Base-by-base conservation (phyloP, 768 basidiomycete species). In the Tulasnella sp. region DNA sequence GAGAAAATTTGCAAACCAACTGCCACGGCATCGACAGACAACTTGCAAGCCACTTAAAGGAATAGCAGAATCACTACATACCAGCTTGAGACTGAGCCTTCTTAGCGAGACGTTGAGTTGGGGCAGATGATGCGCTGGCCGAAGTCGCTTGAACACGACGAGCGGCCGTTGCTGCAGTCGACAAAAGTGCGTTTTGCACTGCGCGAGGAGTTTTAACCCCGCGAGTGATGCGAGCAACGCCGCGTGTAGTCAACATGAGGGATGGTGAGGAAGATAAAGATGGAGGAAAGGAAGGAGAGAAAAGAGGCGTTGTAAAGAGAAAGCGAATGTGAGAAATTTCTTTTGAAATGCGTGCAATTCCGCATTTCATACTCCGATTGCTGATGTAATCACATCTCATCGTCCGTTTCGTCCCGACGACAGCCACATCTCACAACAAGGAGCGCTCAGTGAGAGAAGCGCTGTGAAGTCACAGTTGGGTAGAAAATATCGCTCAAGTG, bases 181-280 rank as follows among this genome's bases (percentile, higher is more conserved):
- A 83, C 70, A 88, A 83, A 70, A 86, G 81, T 64, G 83, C 79
- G 67, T 71, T 81, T 76, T 70, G 77, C 79, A 70, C 77, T 82
- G 60, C 79, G 76, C 66, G 70, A 77, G 66, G 78, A 79, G 65
- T 78, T 72, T 61, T n/a, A n/a, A 83, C 82, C 72, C 84, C 80
- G 75, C 78, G 82, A 56, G 87, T 83, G 68, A 90, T 73, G 69
- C 87, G 86, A 66, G 83, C 75, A 68, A 87, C 77, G 71, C 83
- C 83, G 68, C 86, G 83, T 61, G 83, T 29, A 42, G 53, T 20
- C 28, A 53, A 20, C 41, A 25, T 40, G 32, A 20, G 16, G 37
- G 37, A 34, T 24, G 19, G 32, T 37, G 22, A 45, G 39, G 29
- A 33, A 33, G 39, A 43, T 15, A n/a, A n/a, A 32, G 37, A 42